Evolutionary conservation across 345 rosid genomes (phyloP).

Genomic region (Melaleuca quinquenervia): DNA sequence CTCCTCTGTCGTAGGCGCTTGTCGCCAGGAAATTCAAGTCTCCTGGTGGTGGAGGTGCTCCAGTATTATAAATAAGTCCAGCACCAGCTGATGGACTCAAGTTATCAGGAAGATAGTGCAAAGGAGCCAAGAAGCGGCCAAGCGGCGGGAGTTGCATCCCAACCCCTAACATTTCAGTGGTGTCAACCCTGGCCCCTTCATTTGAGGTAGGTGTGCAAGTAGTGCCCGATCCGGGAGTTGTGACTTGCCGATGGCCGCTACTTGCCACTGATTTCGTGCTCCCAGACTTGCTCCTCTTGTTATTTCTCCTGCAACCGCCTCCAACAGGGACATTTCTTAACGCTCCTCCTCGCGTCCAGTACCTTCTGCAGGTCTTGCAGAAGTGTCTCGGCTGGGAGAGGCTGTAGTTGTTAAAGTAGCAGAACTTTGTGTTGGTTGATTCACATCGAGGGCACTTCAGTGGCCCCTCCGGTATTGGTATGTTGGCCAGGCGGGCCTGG

Average conservation of each 20-base stretch:
- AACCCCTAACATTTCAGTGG: constrained; percentile 27
- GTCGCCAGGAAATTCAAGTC: constrained; percentile 26
- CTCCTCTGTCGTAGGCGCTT: neutral
- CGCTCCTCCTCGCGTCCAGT: constrained; percentile 97
- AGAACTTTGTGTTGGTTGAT: constrained; percentile 87
- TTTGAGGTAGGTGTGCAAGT: constrained; percentile 23
- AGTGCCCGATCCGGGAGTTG: constrained; percentile 19
- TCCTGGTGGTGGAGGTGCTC: constrained; percentile 12
- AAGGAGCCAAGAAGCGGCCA: constrained; percentile 39
- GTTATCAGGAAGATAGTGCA: constrained; percentile 31
- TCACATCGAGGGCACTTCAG: constrained; percentile 92
- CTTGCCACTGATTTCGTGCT: constrained; percentile 31
- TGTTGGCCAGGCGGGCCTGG: constrained; percentile 77
- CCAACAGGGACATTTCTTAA: constrained; percentile 87
- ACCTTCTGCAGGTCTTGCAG: constrained; percentile 91
- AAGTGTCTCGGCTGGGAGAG: constrained; percentile 97
- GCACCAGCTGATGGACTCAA: constrained; percentile 14
- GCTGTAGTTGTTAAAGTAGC: constrained; percentile 96
- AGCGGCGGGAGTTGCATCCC: constrained; percentile 27
- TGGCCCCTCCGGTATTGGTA: constrained; percentile 70
- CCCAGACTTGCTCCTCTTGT: constrained; percentile 64
- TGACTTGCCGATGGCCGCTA: constrained; percentile 19
- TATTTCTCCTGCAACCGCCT: constrained; percentile 88
- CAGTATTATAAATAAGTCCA: constrained; percentile 33
- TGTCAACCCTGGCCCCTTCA: constrained; percentile 2